These are phyloP conservation scores for Tuber borchii DNA, from an alignment of 495 filamentous ascomycete genomes.

Conservation along the genomic window DNA sequence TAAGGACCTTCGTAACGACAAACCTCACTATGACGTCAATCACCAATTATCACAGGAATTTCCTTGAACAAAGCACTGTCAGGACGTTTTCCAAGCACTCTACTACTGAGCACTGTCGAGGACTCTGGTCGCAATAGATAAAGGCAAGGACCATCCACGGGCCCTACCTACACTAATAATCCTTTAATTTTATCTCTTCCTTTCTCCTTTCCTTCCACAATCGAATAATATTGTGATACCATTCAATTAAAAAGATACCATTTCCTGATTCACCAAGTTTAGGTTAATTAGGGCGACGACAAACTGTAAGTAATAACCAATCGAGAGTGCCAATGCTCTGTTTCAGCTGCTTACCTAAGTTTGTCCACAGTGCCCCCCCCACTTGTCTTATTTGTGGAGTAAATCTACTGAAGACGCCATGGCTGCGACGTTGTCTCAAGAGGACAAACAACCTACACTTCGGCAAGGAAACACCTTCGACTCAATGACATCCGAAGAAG, in stretches of 20 bases:
- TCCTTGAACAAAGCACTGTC: neutral
- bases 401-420: neutral
- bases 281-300: neutral
- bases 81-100: no score
- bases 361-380: neutral
- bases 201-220: neutral
- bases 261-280: neutral
- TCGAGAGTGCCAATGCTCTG: neutral
- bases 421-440: neutral
- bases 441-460: slow-evolving; percentile 10
- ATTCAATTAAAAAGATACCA: neutral
- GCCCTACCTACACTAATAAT: neutral
- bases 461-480: slow-evolving; percentile 14
- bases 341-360: neutral
- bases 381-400: neutral
- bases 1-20: neutral
- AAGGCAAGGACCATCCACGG: neutral
- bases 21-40: neutral
- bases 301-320: neutral
- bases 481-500: slow-evolving; percentile 32
- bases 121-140: neutral
- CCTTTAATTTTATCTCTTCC: neutral
- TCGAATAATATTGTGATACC: neutral
- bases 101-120: neutral
- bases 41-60: neutral